Conservation (phyloP, 2,329 filamentous ascomycete genomes). For the Trichoderma aggressivum region DNA sequence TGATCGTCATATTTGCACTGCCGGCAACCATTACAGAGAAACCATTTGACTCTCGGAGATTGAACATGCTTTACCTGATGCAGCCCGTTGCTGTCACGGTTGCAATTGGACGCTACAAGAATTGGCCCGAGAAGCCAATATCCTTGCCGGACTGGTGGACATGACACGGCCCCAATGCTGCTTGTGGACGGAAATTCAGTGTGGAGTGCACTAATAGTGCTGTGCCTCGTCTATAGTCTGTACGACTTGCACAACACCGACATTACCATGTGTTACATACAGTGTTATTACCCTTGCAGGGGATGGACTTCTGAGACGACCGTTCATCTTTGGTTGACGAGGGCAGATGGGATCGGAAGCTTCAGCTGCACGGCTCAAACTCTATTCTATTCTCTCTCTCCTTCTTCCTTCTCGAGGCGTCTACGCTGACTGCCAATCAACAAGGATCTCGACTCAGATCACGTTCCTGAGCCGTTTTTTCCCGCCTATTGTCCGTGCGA, state of each 20-base stretch:
- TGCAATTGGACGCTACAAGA: constrained; percentile 2
- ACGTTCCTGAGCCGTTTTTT: neutral
- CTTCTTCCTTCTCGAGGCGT: neutral
- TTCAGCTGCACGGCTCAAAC: neutral
- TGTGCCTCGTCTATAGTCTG: neutral
- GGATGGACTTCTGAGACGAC: neutral
- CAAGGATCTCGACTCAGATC: neutral
- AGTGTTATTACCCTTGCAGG: neutral
- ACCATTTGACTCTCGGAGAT: constrained; percentile 7
- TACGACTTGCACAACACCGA: neutral
- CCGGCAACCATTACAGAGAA: constrained; percentile 1
- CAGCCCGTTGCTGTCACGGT: neutral
- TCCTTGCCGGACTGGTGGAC: constrained; percentile 3
- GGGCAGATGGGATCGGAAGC: neutral
- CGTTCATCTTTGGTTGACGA: neutral
- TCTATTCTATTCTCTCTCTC: neutral
- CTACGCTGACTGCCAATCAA: neutral
- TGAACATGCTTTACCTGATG: constrained; percentile 13
- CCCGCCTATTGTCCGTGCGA: neutral
- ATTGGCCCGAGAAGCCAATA: constrained; percentile 2
- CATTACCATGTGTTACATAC: neutral
- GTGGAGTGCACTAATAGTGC: neutral
- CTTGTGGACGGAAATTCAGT: constrained; percentile 1
- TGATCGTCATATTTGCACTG: neutral
- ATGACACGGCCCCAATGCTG: constrained; percentile 8